Percentiles rank a stretch among this genome's conserved stretches.
Evolutionary conservation across 2,329 filamentous ascomycete genomes (phyloP).

Genomic region (Botryotinia convoluta): DNA sequence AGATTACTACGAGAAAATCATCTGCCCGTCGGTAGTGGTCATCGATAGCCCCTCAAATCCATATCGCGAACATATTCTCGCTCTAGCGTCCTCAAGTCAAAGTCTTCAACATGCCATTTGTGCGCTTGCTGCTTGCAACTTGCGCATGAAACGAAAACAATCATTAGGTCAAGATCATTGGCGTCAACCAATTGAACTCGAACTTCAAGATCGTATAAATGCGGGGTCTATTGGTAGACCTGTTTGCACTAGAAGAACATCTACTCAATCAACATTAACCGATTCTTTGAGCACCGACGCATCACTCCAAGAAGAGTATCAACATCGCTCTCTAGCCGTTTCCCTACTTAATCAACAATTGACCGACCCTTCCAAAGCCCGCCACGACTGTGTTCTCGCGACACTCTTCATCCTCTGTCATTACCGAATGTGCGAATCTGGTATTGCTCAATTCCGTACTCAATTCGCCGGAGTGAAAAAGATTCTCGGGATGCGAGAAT

Average conservation of each 20-base stretch:
- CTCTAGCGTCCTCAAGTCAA: conserved; percentile 71
- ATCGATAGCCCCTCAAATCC: conserved; percentile 86
- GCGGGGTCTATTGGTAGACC: conserved; percentile 26
- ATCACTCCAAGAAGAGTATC: conserved; percentile 73
- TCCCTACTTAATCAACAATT: conserved; percentile 80
- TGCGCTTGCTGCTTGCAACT: conserved; percentile 82
- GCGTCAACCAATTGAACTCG: conserved; percentile 42
- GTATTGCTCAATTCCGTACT: conserved; percentile 87
- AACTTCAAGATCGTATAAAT: conserved; percentile 37
- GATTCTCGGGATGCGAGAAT: conserved; percentile 73
- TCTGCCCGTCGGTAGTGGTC: conserved; percentile 87
- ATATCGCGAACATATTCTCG: conserved; percentile 78
- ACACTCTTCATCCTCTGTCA: conserved; percentile 86
- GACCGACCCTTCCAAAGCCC: conserved; percentile 69
- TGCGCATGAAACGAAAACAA: conserved; percentile 77
- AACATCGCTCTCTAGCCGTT: conserved; percentile 78
- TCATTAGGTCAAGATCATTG: conserved; percentile 55
- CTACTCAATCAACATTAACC: conserved; percentile 36
- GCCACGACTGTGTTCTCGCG: conserved; percentile 82
- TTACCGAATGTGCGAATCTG: conserved; percentile 90
- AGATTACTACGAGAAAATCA: conserved; percentile 89
- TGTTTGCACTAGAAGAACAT: conserved; percentile 27
- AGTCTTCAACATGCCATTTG: conserved; percentile 92
- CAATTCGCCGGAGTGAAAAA: conserved; percentile 93
- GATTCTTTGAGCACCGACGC: conserved; percentile 49